A percentile compares a stretch with the other conserved stretches of the same genome.
phyloP scores from a whole-genome alignment of 176 grass and related monocot genomes.

The Dendrocalamus sinicus region DNA sequence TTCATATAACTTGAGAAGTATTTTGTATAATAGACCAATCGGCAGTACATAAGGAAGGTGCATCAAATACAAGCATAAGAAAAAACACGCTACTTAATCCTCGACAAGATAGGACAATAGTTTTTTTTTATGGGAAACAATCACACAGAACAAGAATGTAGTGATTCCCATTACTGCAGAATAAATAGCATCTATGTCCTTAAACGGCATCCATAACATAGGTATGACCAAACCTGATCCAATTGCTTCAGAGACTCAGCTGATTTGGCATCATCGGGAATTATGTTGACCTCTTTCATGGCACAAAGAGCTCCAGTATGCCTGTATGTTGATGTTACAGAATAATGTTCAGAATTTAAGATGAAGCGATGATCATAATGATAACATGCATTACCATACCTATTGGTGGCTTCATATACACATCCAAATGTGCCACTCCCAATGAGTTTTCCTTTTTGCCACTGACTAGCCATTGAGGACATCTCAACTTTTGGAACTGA shows the following conservation, averaged over 20 bases:
- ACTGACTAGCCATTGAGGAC: conserved; percentile 66
- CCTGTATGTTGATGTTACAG: conserved; percentile 46
- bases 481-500: conserved; percentile 62
- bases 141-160: conserved; percentile 4
- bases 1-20: conserved; percentile 5
- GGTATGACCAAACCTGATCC: conserved; percentile 65
- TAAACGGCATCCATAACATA: neutral
- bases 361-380: conserved; percentile 19
- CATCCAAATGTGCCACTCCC: conserved; percentile 95
- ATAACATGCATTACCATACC: conserved; percentile 51
- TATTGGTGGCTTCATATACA: conserved; percentile 94
- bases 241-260: conserved; percentile 84
- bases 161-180: conserved; percentile 18
- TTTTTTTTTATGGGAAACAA: neutral
- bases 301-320: conserved; percentile 95
- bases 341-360: conserved; percentile 19
- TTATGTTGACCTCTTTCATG: conserved; percentile 98
- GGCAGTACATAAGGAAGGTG: neutral
- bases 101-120: conserved; percentile 3
- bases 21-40: neutral
- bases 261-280: conserved; percentile 92
- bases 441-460: conserved; percentile 91
- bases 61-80: conserved; percentile 7
- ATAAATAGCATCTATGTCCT: conserved; percentile 24
- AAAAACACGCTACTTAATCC: conserved; percentile 16